Evolutionary conservation across 2,329 filamentous ascomycete species (phyloP), one percentile per base, ranked within the genome.

Genomic region (Phialocephala sp.): DNA sequence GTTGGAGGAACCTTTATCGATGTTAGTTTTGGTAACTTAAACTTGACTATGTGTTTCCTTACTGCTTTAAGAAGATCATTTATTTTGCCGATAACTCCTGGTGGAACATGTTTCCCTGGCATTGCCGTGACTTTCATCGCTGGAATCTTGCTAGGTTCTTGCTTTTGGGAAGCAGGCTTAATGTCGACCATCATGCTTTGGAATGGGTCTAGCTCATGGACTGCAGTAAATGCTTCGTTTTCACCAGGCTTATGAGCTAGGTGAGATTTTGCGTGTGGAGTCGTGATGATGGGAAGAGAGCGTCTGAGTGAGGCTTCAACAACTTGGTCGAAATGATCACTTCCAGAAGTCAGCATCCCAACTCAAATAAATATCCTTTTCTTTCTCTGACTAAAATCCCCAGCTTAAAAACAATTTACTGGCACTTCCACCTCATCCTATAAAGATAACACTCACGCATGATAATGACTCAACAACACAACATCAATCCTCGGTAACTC

Each of bases 401-500:
- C 2, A 37, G 5, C 18, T n/a, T 20, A 15, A 57, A 22, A 41
- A 41, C 37, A 57, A 32, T 57, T 27, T 18, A 37, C 27, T 57
- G 12, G 54, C 35, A 35, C 15, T 35, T 37, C 14, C 6, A n/a
- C 43, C 43, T 20, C 15, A 47, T n/a, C n/a, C 43, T 47, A 47
- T 18, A 47, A 47, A 47, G 20, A 37, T 14, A 24, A 24, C 37
- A 67, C 72, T 18, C 70, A 79, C 77, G 79, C 87, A 69, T 91
- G 88, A 72, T 90, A 90, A 71, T 90, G 87, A 1, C 84, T 87
- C 1, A 91, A 77, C 37, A 90, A 78, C 2, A 91, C 81, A 0
- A 80, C 77, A 72, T 90, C 56, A 35, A 59, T 59, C 11, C 20
- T 37, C n/a, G 56, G 56, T 86, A 22, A 90, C 80, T 86, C 80